Evolutionary conservation across 2,329 filamentous ascomycete species (phyloP), one percentile per base, ranked within the genome.

Genomic region (Neoarthrinium moseri): DNA sequence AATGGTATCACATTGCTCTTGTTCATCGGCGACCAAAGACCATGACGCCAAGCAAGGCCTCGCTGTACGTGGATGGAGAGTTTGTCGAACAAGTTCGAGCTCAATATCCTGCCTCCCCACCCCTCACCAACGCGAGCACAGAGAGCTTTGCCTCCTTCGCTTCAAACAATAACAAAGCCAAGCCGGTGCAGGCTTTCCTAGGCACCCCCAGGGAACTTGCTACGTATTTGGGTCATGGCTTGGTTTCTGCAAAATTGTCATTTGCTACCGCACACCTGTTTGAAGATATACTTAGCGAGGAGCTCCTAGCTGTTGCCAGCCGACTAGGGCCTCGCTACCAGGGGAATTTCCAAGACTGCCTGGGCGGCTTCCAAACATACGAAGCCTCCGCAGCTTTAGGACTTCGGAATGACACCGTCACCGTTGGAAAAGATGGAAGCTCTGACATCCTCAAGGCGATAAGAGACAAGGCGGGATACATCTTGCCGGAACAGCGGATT

Each of bases 291-390:
- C 73, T 96, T 27, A 96, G 90, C 48, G 92, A 97, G 60, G 94
- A 99, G 64, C 80, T 95, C 49, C 76, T 99, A 45, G 86, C 92
- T 11, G 94, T 99, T 1, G 89, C 96, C 58, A 89, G 87, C 62
- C 88, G 91, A 40, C 83, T 99, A 15, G 92, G 94, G 0, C 87
- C 91, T 20, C 83, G 90, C 38, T 99, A 99, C 57, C 86, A 90
- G 60, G 94, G 94, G 13, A 99, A 99, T 62, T 96, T 95, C 56
- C 94, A 99, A 67, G 94, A 99, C 61, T 94, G 90, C 56, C 77
- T 99, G 12, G 94, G 95, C 5, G 92, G 91, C 2, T 95, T 99
- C 59, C 91, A 97, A 61, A 99, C 95, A 0, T 99, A 99, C 62
- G 84, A 88, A 57, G 92, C 94, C 6, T 97, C 94, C 1, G 92